Percentiles rank a stretch among this genome's conserved stretches.
Conservation (phyloP, 352 stramenopile genomes). For the Phytophthora colocasiae region DNA sequence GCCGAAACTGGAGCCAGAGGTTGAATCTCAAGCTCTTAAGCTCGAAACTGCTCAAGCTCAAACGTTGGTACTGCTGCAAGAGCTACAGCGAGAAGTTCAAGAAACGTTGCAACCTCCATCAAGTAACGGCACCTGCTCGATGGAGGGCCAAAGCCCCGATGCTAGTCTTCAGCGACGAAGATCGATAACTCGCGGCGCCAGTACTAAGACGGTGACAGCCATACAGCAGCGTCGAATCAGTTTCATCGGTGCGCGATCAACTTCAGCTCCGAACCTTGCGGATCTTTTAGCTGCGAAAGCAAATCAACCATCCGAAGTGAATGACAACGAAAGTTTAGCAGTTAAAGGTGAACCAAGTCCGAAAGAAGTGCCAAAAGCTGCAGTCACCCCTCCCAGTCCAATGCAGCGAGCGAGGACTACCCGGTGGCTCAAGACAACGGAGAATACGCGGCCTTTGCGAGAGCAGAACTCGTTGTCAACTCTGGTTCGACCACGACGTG, state of each 20-base stretch:
- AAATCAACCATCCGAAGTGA: not conserved
- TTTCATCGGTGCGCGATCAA: conserved; percentile 25
- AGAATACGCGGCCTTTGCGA: conserved; percentile 22
- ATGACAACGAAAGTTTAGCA: not conserved
- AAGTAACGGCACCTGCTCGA: not conserved
- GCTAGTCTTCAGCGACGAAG: not conserved
- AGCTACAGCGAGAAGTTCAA: conserved; percentile 23
- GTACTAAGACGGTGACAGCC: conserved; percentile 1
- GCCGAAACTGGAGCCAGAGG: conserved; percentile 9
- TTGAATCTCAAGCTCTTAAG: conserved; percentile 23
- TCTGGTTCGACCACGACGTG: conserved; percentile 10
- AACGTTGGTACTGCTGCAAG: conserved; percentile 22
- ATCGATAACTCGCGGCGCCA: not conserved
- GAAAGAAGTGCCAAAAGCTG: not conserved
- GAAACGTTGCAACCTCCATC: conserved; percentile 7
- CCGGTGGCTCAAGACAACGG: conserved; percentile 32
- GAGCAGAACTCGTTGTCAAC: conserved; percentile 7
- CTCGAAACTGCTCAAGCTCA: conserved; percentile 27
- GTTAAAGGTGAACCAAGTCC: not conserved
- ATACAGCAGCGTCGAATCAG: conserved; percentile 19
- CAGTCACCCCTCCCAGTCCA: conserved; percentile 1
- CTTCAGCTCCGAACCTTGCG: conserved; percentile 30
- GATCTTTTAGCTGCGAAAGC: conserved; percentile 7
- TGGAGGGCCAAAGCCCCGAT: not conserved
- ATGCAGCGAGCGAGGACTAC: conserved; percentile 27